Evolutionary conservation across 2,329 filamentous ascomycete genomes (phyloP).

Genomic region (Apiospora saccharicola): DNA sequence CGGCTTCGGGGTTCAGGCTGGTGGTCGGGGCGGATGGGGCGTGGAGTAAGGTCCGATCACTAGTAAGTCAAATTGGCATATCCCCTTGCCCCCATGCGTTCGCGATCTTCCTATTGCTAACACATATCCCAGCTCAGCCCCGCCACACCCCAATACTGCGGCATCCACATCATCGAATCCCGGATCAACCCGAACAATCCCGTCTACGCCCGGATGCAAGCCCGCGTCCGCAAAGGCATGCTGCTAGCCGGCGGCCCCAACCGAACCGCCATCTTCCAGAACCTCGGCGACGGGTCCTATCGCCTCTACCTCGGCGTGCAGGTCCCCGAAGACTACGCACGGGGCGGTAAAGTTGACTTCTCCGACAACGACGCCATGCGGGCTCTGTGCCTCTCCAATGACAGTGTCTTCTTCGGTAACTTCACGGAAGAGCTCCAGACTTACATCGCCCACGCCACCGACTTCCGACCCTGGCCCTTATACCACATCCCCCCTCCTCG

Average conservation of each 20-base stretch:
- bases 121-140: neutral
- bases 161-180: neutral
- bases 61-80: too few relatives aligned
- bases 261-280: neutral
- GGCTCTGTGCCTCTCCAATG: neutral
- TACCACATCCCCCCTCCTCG: slow-evolving; percentile 29
- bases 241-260: neutral
- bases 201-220: neutral
- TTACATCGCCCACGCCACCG: slow-evolving; percentile 29
- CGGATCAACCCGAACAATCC: neutral
- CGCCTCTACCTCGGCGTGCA: neutral
- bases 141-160: neutral
- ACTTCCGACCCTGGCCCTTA: slow-evolving; percentile 36
- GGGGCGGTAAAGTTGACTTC: neutral
- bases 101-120: too few relatives aligned
- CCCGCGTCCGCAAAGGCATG: slow-evolving; percentile 2
- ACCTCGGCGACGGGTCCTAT: slow-evolving; percentile 1
- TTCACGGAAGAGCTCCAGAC: slow-evolving; percentile 30
- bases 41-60: slow-evolving; percentile 44
- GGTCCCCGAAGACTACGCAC: neutral
- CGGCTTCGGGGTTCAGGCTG: slow-evolving; percentile 46
- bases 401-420: neutral
- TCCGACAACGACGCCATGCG: neutral
- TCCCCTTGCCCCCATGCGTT: too few relatives aligned
- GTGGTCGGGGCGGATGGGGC: slow-evolving; percentile 46